Evolutionary conservation across 2,329 filamentous ascomycete species (phyloP), one percentile per base, ranked within the genome.

Genomic region (Scedosporium aurantiacum): DNA sequence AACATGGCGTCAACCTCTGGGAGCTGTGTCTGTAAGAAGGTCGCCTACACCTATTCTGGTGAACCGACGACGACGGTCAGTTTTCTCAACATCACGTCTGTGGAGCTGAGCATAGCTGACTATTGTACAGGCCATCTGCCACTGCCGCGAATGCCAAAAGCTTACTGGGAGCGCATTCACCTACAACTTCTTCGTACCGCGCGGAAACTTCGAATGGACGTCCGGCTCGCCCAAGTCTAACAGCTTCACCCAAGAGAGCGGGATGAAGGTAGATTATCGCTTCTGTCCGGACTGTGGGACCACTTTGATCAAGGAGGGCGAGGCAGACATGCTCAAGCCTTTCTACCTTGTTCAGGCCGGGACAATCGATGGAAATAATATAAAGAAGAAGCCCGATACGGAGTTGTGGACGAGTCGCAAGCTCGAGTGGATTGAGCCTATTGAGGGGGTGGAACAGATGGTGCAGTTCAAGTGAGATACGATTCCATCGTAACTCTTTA

Each of bases 1-100:
- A 82, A 79, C 69, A 72, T 78, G 62, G 74, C 75, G 50, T 82
- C 80, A 4, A 85, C 84, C 7, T 78, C 81, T 58, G 79, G 82
- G 57, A 88, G 80, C 67, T 85, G 83, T 66, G 88, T 90, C 66
- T 86, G 87, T 70, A 88, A 91, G 61, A 45, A 45, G 41, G n/a
- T 45, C 41, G 14, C 41, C n/a, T 45, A 45, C 41, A 45, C 41
- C 41, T 45, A 45, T 45, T 10, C 41, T 45, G 41, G 41, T 45
- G 41, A 45, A 45, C 41, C 41, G 41, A 45, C 41, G 41, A 16
- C 41, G 41, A 45, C 12, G 41, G n/a, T 45, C 14, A 45, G 41
- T 45, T 18, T 45, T 45, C n/a, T 16, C 41, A 45, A 45, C 41
- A 45, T 45, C n/a, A 45, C 41, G n/a, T 45, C n/a, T 45, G 14